Base-by-base conservation (phyloP, 139 green algal genomes). In the Chlamydomonas sphaeroides region DNA sequence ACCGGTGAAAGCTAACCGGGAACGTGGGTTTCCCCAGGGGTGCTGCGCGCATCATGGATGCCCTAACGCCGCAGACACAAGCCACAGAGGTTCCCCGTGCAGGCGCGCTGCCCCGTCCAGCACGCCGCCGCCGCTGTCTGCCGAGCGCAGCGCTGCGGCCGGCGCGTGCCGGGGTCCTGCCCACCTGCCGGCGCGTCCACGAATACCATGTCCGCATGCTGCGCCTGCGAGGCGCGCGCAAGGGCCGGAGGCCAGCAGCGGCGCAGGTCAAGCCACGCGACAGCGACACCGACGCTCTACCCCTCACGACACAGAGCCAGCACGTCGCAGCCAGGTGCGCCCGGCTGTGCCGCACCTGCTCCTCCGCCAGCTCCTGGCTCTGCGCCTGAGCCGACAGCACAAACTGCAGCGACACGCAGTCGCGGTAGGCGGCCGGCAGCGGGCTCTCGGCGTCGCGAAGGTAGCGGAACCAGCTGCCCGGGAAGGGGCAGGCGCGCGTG, bases 141-240 rank as follows among this genome's bases (percentile, higher is more conserved):
- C n/a, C n/a, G n/a, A n/a, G n/a, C n/a, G n/a, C n/a, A n/a, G n/a
- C n/a, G n/a, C n/a, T n/a, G n/a, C n/a, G n/a, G n/a, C n/a, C n/a
- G n/a, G n/a, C n/a, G n/a, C n/a, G n/a, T n/a, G n/a, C n/a, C n/a
- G n/a, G n/a, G n/a, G n/a, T n/a, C n/a, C n/a, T n/a, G n/a, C n/a
- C n/a, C n/a, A n/a, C n/a, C n/a, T n/a, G n/a, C n/a, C n/a, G 84
- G 69, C 23, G 85, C 80, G n/a, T 91, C 78, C 25, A 92, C 20
- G 4, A 87, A 73, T 7, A 90, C 32, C 17, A 93, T 56, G 62
- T 93, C 90, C 5, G 65, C 78, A 67, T 90, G 73, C 30, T 78
- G 38, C 14, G 66, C 81, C 86, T 91, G 84, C 51, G 17, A 15
- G 36, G 38, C 14, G 66, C 81, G 84, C 90, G 84, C 51, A 4